Base-by-base conservation (phyloP, 2,329 filamentous ascomycete species). In the Cladosporium sphaerospermum region DNA sequence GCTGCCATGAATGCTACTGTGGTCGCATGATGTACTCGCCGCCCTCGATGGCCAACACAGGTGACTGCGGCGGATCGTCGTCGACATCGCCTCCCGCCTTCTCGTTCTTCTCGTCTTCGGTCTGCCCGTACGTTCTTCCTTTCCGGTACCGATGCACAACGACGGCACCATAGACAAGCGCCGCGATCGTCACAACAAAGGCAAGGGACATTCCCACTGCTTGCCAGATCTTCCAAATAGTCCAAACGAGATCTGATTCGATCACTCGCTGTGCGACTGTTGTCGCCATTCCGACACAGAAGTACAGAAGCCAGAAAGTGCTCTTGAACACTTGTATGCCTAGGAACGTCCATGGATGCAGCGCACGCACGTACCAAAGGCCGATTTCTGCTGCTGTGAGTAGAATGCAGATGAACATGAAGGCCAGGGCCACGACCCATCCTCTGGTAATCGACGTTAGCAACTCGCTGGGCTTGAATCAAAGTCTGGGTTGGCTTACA, bases 281-380 rank as follows among this genome's bases (percentile, higher is more conserved):
- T 16, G 48, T 48, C n/a, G 52, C 45, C 14, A 54, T 51, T 32
- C 48, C 48, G 9, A 59, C 14, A 18, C 46, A 33, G 34, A 52
- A 41, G 19, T 55, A 50, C 5, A 56, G 39, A n/a, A 47, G 52
- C 56, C 55, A 59, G 19, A 59, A 52, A n/a, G 57, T 32, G 19
- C 53, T 50, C 36, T 62, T 62, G 23, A 60, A 53, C 10, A 57
- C 41, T 41, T 60, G 56, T 37, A 58, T 37, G 1, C 34, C 34
- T n/a, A 61, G 41, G 19, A 54, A 60, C 7, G 58, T 41, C 54
- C 55, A 59, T n/a, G 59, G 56, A 28, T 56, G 48, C 4, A 62
- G 56, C 6, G 54, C 52, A 31, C 54, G 52, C 28, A 57, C 52
- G 16, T 53, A 58, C 56, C 58, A 57, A 13, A 60, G 45, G 14